Evolutionary conservation across 1,284 basidiomycete species (phyloP), one percentile per base, ranked within the genome.

Genomic region (Cryptococcus sp.): DNA sequence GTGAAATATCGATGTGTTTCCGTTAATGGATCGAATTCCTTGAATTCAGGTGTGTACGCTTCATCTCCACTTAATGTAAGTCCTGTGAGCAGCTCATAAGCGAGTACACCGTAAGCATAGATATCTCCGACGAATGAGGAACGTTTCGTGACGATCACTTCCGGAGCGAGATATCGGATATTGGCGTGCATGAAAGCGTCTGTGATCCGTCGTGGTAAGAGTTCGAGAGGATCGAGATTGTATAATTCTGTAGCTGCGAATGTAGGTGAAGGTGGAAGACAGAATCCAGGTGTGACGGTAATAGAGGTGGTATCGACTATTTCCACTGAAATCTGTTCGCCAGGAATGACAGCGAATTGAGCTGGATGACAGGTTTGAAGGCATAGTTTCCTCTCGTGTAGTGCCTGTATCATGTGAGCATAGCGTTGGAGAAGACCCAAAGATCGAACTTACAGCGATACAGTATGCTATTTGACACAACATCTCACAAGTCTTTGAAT

Each of bases 31-130:
- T 72, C 68, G 2, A 68, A 55, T 5, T 63, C 61, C 0, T 44
- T 34, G 2, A 59, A 57, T 8, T 67, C 66, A 5, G 64, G 62
- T 13, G 55, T 56, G 2, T 64, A 59, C 0, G 68, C 59, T 0
- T 60, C 55, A 23, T 23, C 23, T 4, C 67, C 66, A 15, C 71
- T 68, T n/a, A 69, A 65, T 2, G 65, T 62, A n/a, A 49, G 52
- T 2, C 68, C 65, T 0, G 68, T 69, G 4, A 76, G 35, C 31
- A 72, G 54, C 53, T 74, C 71, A 53, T 71, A 73, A 4, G 67
- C 70, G 8, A 69, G 46, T 3, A 71, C 68, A 2, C 70, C 73
- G 57, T 71, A 72, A n/a, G 65, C 59, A 52, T 67, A 76, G 13
- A 74, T 63, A 49, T 74, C 72, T 30, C 64, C 63, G 7, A 61